A percentile compares a stretch with the other conserved stretches of the same genome.
phyloP scores from a whole-genome alignment of 768 basidiomycete species.

The Mrakia hoshinonis region DNA sequence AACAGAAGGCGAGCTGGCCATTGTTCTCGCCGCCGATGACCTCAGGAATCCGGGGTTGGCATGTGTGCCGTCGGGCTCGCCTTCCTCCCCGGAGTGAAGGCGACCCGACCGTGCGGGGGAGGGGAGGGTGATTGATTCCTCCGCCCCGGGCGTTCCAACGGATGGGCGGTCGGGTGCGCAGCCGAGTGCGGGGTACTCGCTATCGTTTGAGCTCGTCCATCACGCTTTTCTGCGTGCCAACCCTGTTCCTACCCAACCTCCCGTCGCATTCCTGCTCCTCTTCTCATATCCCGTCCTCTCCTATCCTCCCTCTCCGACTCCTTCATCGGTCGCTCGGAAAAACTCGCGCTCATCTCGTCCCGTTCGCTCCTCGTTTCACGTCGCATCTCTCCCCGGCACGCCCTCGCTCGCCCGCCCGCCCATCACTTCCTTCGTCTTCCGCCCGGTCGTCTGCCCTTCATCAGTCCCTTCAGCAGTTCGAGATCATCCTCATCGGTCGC shows the following conservation, averaged over 20 bases:
- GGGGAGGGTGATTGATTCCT: conserved; percentile 11
- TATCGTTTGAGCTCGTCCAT: conserved; percentile 2
- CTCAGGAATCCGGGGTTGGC: no score
- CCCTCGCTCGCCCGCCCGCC: not conserved
- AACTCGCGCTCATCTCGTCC: not conserved
- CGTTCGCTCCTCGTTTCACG: no score
- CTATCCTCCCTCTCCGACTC: not conserved
- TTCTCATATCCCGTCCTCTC: not conserved
- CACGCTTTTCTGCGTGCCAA: conserved; percentile 9
- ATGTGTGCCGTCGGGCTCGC: no score
- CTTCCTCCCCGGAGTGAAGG: conserved; percentile 9
- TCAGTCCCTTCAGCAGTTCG: not conserved
- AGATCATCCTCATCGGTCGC: not conserved
- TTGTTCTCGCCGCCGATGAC: no score
- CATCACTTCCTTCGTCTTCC: conserved; percentile 1
- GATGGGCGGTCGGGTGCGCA: not conserved
- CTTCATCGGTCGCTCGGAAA: not conserved
- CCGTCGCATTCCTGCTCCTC: not conserved
- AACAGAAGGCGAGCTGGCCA: no score
- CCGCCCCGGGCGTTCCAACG: not conserved
- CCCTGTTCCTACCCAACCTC: not conserved
- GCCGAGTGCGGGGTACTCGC: not conserved
- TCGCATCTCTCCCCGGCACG: not conserved
- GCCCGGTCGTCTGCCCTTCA: not conserved
- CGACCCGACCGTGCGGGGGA: not conserved